These are phyloP conservation scores for Serendipita vermifera DNA, from an alignment of 768 basidiomycete species.

Conservation along the genomic window DNA sequence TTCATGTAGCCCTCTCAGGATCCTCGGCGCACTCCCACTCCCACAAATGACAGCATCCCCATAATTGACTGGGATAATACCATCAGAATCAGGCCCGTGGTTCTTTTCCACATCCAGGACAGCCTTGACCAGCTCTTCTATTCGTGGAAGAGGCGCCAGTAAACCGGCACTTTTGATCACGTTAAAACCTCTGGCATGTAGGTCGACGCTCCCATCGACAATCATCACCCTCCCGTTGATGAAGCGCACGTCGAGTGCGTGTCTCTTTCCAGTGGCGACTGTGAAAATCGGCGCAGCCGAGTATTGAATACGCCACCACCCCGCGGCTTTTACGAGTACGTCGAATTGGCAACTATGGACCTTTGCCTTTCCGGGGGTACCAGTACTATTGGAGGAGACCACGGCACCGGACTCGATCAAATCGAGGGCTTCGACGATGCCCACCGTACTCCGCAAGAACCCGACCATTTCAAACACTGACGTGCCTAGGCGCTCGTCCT, in stretches of 20 bases:
- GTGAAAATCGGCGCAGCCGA: background rate
- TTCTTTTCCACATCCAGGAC: conserved; percentile 1
- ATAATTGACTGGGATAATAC: background rate
- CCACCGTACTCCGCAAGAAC: background rate
- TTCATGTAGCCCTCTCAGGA: background rate
- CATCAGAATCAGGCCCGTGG: background rate
- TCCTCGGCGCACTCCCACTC: background rate
- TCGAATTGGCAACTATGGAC: background rate
- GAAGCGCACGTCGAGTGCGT: background rate
- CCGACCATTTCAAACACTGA: conserved; percentile 6
- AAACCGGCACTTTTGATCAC: background rate
- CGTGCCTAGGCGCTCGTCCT: background rate
- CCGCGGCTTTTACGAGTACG: background rate
- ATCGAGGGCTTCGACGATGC: conserved; percentile 1
- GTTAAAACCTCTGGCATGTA: too few species aligned
- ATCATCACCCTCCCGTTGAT: conserved; percentile 4
- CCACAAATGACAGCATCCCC: background rate
- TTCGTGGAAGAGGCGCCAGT: background rate
- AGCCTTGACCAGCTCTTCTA: background rate
- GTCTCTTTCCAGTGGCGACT: background rate
- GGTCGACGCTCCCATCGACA: conserved; percentile 2
- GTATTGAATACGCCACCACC: conserved; percentile 1
- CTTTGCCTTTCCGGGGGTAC: background rate
- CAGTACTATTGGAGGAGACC: background rate
- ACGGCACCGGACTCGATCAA: background rate